Conservation (phyloP, 2,329 filamentous ascomycete species). For the Fusarium luffae region DNA sequence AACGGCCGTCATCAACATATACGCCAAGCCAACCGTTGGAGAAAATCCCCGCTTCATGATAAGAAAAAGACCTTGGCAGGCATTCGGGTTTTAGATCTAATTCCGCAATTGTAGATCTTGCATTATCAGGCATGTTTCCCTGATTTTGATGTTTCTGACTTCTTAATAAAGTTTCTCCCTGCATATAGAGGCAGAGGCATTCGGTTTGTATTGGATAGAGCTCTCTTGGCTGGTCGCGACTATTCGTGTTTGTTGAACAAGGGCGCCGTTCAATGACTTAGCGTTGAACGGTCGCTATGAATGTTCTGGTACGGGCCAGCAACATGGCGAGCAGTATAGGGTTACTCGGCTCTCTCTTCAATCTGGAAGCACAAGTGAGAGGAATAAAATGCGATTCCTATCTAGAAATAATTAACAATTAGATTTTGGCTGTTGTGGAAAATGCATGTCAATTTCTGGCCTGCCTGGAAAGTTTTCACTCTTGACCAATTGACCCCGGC, state of each 20-base stretch:
- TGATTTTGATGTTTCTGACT: too few relatives aligned
- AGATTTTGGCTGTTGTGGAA: too few relatives aligned
- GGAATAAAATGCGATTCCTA: too few relatives aligned
- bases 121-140: not conserved
- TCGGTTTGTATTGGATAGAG: accelerated
- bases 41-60: not conserved
- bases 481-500: too few relatives aligned
- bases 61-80: not conserved
- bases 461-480: too few relatives aligned
- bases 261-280: accelerated
- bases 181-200: not conserved
- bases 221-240: not conserved
- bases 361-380: too few relatives aligned
- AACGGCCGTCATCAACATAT: not conserved
- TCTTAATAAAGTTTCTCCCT: not conserved
- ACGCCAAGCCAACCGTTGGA: not conserved
- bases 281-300: accelerated
- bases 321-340: too few relatives aligned
- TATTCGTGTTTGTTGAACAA: too few relatives aligned
- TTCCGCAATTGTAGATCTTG: not conserved
- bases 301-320: too few relatives aligned
- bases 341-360: too few relatives aligned
- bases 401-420: too few relatives aligned
- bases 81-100: not conserved
- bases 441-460: too few relatives aligned